Percentiles rank a stretch among this genome's conserved stretches.
These are phyloP conservation scores for Suillus bovinus DNA, from an alignment of 768 basidiomycete species.

Conservation along the genomic window DNA sequence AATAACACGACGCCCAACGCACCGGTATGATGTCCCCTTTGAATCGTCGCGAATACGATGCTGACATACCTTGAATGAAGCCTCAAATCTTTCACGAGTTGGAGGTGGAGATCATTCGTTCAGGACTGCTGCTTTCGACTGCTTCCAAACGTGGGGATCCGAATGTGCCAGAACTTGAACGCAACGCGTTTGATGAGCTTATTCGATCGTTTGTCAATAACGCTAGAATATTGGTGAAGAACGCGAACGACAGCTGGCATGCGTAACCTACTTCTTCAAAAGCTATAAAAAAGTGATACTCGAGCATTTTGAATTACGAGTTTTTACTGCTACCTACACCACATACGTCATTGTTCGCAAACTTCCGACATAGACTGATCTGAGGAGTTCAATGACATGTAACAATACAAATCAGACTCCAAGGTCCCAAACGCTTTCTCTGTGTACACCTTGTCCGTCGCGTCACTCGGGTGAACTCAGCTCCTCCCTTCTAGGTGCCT, in stretches of 20 bases:
- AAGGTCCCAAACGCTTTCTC: no score
- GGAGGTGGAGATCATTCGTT: conserved; percentile 82
- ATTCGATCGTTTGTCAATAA: conserved; percentile 94
- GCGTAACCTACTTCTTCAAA: neutral
- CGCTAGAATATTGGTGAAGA: conserved; percentile 83
- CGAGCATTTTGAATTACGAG: neutral
- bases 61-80: conserved; percentile 31
- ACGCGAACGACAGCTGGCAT: conserved; percentile 57
- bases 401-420: no score
- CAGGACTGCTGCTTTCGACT: conserved; percentile 68
- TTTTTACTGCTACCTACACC: no score
- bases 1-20: conserved; percentile 37
- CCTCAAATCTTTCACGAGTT: conserved; percentile 77
- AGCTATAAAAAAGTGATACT: neutral
- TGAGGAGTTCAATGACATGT: no score
- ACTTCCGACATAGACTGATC: no score
- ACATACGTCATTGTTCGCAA: no score
- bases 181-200: conserved; percentile 84
- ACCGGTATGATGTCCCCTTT: conserved; percentile 45
- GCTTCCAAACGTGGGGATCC: conserved; percentile 69
- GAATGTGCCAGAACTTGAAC: conserved; percentile 59
- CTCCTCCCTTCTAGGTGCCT: no score
- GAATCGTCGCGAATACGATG: neutral
- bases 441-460: no score
- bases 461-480: no score